Evolutionary conservation across 768 basidiomycete species (phyloP), one percentile per base, ranked within the genome.

Genomic region (Podaxis sp.): DNA sequence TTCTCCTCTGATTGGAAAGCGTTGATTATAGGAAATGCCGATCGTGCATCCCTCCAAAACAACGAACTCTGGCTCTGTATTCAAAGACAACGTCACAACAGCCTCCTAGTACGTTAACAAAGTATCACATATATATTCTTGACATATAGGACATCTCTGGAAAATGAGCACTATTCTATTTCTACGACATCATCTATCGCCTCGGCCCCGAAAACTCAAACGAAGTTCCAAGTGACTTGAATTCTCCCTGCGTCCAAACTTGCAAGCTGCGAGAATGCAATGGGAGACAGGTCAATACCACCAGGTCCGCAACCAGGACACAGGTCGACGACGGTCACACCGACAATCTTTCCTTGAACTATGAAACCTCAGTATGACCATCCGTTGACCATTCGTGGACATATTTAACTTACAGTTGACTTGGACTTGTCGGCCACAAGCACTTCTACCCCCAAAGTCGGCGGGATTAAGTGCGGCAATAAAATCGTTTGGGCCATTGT

Each of bases 241-340:
- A 76, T 65, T 4, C 67, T 56, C 8, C 75, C 72, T 13, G 60
- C 49, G 17, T 62, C 60, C 8, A 70, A 57, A 2, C 70, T 69
- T n/a, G 74, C 74, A 50, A 76, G 70, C 0, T 67, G 65, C 26
- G 65, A 60, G 50, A 76, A 76, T 4, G 72, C 73, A 2, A 67
- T 62, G 2, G 63, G 65, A 22, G 75, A 74, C 4, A 76, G 64
- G 60, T 74, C 73, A 38, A 76, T 63, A 40, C 64, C 66, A 48
- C 67, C 65, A 22, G 56, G 62, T 13, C 64, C 66, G 60, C 75
- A 74, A 2, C 69, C 68, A n/a, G 70, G 70, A 59, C 75, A 76
- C 3, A 70, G 64, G 65, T 76, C 74, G 28, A 70, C 70, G 10
- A 74, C 66, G 17, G 57, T 62, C 4, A 68, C 73, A 15, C 53